phyloP scores from a whole-genome alignment of 164 flowering plant species.

The Litsea cubeba region DNA sequence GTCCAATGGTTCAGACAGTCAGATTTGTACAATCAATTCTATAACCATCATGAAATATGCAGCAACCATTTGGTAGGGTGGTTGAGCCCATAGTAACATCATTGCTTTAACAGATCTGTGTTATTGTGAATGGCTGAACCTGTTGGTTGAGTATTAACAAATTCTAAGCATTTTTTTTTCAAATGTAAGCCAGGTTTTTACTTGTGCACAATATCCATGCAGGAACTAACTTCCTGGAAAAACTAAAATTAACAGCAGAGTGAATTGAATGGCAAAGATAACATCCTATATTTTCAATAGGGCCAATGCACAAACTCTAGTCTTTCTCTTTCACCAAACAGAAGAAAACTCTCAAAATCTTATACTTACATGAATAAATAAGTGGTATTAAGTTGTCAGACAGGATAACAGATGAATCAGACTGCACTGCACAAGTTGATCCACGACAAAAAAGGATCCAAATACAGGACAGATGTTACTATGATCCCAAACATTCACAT shows the following conservation, averaged over 20 bases:
- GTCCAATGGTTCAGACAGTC: too few species aligned
- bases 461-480: background rate
- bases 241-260: background rate
- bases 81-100: background rate
- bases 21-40: too few species aligned
- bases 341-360: background rate
- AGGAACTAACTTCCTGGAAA: background rate
- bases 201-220: background rate
- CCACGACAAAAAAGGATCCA: background rate
- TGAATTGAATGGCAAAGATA: background rate
- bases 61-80: too few species aligned
- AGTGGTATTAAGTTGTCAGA: background rate
- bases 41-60: too few species aligned
- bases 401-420: conserved; percentile 7
- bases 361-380: background rate
- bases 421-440: background rate
- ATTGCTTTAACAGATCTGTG: background rate
- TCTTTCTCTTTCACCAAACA: background rate
- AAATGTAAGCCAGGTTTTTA: background rate
- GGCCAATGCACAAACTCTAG: background rate
- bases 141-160: background rate
- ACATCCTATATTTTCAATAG: background rate
- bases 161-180: background rate
- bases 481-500: background rate
- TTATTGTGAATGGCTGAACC: background rate